Conservation (phyloP, 169 alveolate genomes). For the Pseudocohnilembus persalinus region DNA sequence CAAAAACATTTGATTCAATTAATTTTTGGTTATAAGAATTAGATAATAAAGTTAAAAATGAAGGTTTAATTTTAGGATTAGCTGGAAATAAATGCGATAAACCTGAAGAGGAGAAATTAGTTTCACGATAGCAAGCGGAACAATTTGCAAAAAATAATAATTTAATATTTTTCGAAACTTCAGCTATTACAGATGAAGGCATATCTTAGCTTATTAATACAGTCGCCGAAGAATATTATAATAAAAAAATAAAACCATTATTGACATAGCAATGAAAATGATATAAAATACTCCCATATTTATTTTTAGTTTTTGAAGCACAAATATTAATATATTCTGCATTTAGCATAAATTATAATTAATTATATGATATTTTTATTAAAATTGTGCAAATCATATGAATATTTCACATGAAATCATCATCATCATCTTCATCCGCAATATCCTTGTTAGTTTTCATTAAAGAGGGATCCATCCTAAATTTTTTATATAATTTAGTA, state of each 20-base stretch:
- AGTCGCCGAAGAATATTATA: conserved; percentile 33
- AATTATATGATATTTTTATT: too few relatives aligned
- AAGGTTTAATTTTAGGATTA: conserved; percentile 49
- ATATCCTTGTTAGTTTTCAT: neutral
- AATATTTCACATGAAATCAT: neutral
- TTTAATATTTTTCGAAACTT: conserved; percentile 53
- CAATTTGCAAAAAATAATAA: conserved; percentile 48
- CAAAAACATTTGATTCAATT: conserved; percentile 48
- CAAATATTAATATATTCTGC: too few relatives aligned
- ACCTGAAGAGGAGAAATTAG: conserved; percentile 50
- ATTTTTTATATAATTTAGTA: neutral
- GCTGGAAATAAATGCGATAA: conserved; percentile 72
- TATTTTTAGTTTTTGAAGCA: too few relatives aligned
- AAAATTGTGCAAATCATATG: too few relatives aligned
- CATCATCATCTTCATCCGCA: neutral
- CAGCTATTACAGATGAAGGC: conserved; percentile 64
- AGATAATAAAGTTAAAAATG: conserved; percentile 50
- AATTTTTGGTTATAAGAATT: conserved; percentile 61
- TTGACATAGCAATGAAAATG: neutral
- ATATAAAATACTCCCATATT: neutral
- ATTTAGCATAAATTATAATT: too few relatives aligned
- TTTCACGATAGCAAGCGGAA: conserved; percentile 41
- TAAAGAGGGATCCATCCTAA: neutral
- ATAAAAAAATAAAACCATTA: neutral
- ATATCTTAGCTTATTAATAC: conserved; percentile 42